These are phyloP conservation scores for Citrus cavaleriei DNA, from an alignment of 345 rosid genomes.

Conservation along the genomic window DNA sequence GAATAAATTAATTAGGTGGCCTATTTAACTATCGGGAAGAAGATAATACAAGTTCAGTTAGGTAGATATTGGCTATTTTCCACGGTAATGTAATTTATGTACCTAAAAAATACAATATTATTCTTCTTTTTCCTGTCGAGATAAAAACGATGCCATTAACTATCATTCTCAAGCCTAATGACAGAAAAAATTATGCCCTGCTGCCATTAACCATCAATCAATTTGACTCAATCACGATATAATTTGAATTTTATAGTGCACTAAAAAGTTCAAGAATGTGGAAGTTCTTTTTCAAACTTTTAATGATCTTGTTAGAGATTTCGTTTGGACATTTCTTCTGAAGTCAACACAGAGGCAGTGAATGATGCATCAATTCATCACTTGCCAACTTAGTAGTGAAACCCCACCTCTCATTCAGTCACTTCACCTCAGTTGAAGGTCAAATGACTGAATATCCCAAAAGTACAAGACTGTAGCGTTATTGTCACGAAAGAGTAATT, in stretches of 20 bases:
- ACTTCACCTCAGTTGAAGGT: not conserved
- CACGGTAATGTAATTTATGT: no score
- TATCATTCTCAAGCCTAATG: not conserved
- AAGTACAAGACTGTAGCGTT: not conserved
- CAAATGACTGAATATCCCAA: not conserved
- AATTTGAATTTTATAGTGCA: not conserved
- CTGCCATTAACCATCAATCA: not conserved
- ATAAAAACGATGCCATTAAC: no score
- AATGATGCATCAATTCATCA: not conserved
- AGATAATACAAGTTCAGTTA: not conserved
- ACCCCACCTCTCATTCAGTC: not conserved
- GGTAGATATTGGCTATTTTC: not conserved
- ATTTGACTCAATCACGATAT: not conserved
- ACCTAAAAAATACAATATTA: no score
- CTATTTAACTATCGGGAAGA: not conserved
- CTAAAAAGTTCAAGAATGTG: constrained; percentile 4
- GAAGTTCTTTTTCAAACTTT: constrained; percentile 6
- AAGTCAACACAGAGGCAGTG: constrained; percentile 4
- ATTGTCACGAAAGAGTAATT: not conserved
- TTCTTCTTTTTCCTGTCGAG: no score
- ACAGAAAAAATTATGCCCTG: not conserved
- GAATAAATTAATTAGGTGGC: not conserved
- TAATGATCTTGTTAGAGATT: constrained; percentile 3
- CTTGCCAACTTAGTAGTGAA: not conserved
- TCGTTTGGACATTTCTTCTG: constrained; percentile 4